phyloP scores from a whole-genome alignment of 495 filamentous ascomycete genomes.

The Oidiodendron maius region DNA sequence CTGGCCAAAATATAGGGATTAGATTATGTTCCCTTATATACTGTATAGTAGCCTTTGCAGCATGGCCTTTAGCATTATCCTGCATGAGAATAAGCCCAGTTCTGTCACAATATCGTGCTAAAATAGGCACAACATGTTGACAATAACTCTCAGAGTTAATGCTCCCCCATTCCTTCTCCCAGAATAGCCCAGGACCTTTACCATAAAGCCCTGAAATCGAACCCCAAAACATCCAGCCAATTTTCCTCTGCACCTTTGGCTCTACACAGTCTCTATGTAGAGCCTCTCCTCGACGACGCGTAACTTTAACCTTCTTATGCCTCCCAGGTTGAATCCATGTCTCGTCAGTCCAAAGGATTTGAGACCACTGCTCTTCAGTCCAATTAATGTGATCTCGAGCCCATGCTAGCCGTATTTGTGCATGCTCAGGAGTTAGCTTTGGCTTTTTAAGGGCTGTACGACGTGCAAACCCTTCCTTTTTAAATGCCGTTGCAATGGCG shows the following conservation, averaged over 20 bases:
- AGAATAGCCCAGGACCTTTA: slow-evolving; percentile 4
- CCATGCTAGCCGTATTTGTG: slow-evolving; percentile 11
- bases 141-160: slow-evolving; percentile 3
- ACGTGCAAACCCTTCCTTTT: slow-evolving; percentile 26
- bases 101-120: too few relatives aligned
- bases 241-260: not conserved
- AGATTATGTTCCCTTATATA: not conserved
- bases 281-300: not conserved
- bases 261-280: slow-evolving; percentile 3
- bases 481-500: slow-evolving; percentile 20
- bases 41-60: not conserved
- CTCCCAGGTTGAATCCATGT: slow-evolving; percentile 22
- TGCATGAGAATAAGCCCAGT: not conserved
- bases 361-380: slow-evolving; percentile 22
- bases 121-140: slow-evolving; percentile 3
- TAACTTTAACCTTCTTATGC: not conserved
- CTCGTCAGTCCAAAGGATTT: slow-evolving; percentile 28
- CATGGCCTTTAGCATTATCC: slow-evolving; percentile 5
- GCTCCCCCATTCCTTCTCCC: slow-evolving; percentile 13
- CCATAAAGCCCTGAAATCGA: slow-evolving; percentile 7
- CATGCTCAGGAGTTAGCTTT: slow-evolving; percentile 10
- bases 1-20: not conserved
- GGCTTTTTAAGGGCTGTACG: slow-evolving; percentile 22
- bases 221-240: slow-evolving; percentile 16
- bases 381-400: slow-evolving; percentile 17